These are phyloP conservation scores for Myrica gale DNA, from an alignment of 306 rosid genomes.

Conservation along the genomic window DNA sequence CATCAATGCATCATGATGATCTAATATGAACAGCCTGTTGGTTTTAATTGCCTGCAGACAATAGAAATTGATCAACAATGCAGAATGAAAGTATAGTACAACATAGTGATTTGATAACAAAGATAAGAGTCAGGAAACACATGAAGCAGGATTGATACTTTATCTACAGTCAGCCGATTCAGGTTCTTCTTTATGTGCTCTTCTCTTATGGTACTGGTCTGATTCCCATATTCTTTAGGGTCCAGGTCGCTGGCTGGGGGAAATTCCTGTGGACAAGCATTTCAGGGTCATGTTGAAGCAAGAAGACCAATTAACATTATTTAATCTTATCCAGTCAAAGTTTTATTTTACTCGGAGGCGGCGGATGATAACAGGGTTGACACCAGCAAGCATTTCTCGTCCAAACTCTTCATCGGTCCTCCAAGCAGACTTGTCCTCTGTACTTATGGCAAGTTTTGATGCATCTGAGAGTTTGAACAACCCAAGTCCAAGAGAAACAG, in stretches of 20 bases:
- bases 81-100: neutral
- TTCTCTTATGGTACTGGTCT: conserved; percentile 62
- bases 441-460: conserved; percentile 9
- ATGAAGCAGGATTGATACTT: conserved; percentile 39
- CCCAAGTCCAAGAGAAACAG: neutral
- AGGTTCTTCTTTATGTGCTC: conserved; percentile 51
- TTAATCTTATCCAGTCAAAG: conserved; percentile 3
- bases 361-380: conserved; percentile 78
- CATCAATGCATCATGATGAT: conserved; percentile 85
- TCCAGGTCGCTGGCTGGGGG: conserved; percentile 85
- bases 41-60: conserved; percentile 58
- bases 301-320: conserved; percentile 2
- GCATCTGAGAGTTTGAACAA: neutral
- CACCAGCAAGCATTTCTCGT: conserved; percentile 96
- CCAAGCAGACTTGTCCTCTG: conserved; percentile 81
- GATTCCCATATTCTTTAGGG: conserved; percentile 58
- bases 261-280: conserved; percentile 54
- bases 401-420: conserved; percentile 84
- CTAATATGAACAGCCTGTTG: conserved; percentile 65
- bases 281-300: neutral
- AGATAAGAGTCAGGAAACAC: neutral
- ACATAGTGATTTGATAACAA: conserved; percentile 1
- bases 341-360: conserved; percentile 54
- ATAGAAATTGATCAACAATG: conserved; percentile 5
- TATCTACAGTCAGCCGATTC: conserved; percentile 57